Evolutionary conservation across 345 rosid species (phyloP), one percentile per base, ranked within the genome.

Genomic region (Eucalyptus coolabah): DNA sequence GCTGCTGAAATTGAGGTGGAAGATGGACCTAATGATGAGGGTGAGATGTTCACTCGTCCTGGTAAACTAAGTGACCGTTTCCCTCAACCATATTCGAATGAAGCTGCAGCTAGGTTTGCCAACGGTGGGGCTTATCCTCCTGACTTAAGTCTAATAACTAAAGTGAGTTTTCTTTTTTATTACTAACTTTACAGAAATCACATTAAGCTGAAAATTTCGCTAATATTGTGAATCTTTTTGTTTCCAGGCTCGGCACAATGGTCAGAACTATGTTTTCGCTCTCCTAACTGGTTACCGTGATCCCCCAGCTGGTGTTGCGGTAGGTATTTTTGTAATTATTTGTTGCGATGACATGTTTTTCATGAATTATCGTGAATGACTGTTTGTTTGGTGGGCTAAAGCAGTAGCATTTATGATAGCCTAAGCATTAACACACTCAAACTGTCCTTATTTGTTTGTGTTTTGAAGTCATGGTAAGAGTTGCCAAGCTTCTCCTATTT

Each of bases 121-220:
- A 98, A 98, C 94, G 99, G 99, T 90, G 99, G 99, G 90, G 99
- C 99, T 11, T 97, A 98, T 94, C 99, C 99, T 88, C 99, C 99
- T 87, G 99, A 98, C 95, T 93, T 98, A 67, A 98, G 99, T 95
- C 99, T 98, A 89, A 96, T 98, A 88, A 98, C 99, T 47, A 98
- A 98, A 95, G 99, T 98, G 91, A 95, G 91, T 88, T 90, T 88
- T 67, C 10, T 86, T 45, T 90, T 87, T 72, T 87, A 9, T 37
- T 19, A 21, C 47, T 77, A 37, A 77, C 83, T 40, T 37, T 37
- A 37, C 8, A 37, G 28, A 44, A 77, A 21, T 77, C 83, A 37
- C 28, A 37, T 21, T 24, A 19, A 10, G 28, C 42, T 77, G 83
- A 11, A 37, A 37, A 44, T 37, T 37, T 77, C 47, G 7, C 47